Evolutionary conservation across 768 basidiomycete genomes (phyloP), one percentile per base, ranked within the genome.

Genomic region (Mycena vitilis): DNA sequence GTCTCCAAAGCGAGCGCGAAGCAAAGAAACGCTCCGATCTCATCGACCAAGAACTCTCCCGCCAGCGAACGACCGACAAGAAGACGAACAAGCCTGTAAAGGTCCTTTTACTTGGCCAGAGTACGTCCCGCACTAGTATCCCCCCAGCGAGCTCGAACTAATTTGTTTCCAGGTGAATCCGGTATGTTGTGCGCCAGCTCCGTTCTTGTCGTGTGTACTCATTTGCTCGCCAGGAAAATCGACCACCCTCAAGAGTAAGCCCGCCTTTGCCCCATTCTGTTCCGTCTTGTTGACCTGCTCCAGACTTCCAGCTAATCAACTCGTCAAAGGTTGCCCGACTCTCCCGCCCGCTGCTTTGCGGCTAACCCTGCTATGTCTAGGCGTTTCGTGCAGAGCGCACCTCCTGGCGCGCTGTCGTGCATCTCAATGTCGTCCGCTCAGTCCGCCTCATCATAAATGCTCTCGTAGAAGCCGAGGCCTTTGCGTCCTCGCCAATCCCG

Each of bases 171-270:
- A 30, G 30, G 30, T 71, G 87, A 88, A 75, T 86, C 84, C 12
- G 87, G 87, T 87, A 44, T 47, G 72, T 71, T 1, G 18, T 15
- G 5, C 34, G 16, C 18, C 38, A 25, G 30, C 52, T 6, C 15
- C 25, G 18, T 18, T 13, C 23, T 44, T 18, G 13, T 47, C 25
- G 10, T 40, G 42, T 60, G n/a, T 30, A 30, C 51, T 63, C 42
- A 54, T 51, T n/a, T 37, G n/a, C 37, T 23, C 5, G 10, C 48
- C 22, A 87, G 87, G 87, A 57, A 88, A 89, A 76, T 87, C 86
- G 3, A 89, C 88, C 1, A 88, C 88, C 3, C 81, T 89, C 49
- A 86, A 88, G 73, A 88, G 86, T 87, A 76, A 67, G 85, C 81
- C 10, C 1, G 12, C 44, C 6, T 38, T 18, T 53, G 22, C 60